Evolutionary conservation across 2,329 filamentous ascomycete species (phyloP), one percentile per base, ranked within the genome.

Genomic region (Neofusicoccum laricinum): DNA sequence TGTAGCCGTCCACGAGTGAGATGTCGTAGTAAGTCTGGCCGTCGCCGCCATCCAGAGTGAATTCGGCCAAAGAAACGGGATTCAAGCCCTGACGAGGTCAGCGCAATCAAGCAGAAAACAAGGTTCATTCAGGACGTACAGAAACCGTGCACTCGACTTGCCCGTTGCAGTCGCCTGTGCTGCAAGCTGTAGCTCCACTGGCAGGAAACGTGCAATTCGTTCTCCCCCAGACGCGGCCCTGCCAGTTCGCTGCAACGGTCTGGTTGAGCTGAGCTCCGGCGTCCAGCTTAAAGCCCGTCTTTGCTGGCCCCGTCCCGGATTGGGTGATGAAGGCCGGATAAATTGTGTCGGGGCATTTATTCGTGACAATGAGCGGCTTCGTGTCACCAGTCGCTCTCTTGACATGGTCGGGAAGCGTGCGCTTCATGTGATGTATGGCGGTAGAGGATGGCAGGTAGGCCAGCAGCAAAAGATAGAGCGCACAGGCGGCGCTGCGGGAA

Each of bases 1-100:
- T 94, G 82, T 94, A 94, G 55, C 91, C 91, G 72, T 95, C 91
- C 21, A 95, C 91, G 2, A 94, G 82, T 45, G 90, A 93, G 67
- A 95, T 91, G 75, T 95, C 91, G 78, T 93, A 94, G 75, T 92
- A 95, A 10, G 88, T 90, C 72, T 93, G 89, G 21, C 81, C 80
- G 48, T 83, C 78, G 34, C 89, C 88, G 32, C 88, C 90, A 57
- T 86, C 84, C 15, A 94, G 83, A 63, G 89, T 92, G 77, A 95
- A 93, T 73, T 96, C 92, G 43, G 90, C 91, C 12, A 96, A 84
- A 1, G 90, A 93, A 14, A 88, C 88, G 11, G 92, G 92, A 34
- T 88, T 85, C 64, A 86, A 83, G 17, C 91, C 91, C 88, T 91
- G 65, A n/a, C 10, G 19, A 19, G 1, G 19, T 41, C n/a, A 63